Evolutionary conservation across 2,329 filamentous ascomycete species (phyloP).

Genomic region (Oidium heveae): DNA sequence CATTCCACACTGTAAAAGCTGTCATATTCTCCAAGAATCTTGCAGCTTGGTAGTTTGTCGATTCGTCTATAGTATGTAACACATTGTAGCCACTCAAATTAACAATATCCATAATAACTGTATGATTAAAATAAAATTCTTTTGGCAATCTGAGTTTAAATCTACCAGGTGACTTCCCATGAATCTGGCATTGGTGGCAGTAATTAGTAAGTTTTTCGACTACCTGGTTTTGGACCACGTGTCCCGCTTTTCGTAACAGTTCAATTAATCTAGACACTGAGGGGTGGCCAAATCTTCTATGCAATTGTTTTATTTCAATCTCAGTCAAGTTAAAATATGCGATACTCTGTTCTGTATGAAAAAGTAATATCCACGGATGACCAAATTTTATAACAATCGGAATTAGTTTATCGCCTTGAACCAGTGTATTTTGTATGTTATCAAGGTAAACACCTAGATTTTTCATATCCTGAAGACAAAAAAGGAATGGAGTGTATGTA

Average conservation of each 20-base stretch:
- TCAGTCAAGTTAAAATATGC: not conserved
- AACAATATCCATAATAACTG: conserved; percentile 1
- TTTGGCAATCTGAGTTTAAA: not conserved
- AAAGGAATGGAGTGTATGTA: conserved; percentile 1
- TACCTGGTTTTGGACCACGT: not conserved
- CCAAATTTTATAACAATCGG: not conserved
- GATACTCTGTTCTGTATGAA: not conserved
- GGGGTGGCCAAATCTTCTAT: not conserved
- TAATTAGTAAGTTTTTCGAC: not conserved
- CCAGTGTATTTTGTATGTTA: not conserved
- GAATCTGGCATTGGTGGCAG: not conserved
- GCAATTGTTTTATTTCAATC: not conserved
- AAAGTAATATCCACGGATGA: not conserved
- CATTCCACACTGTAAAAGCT: too few relatives aligned
- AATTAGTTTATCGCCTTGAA: not conserved
- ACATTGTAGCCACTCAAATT: not conserved
- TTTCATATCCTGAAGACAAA: conserved; percentile 1
- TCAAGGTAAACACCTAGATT: not conserved
- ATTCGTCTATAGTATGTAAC: conserved; percentile 1
- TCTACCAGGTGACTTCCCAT: not conserved
- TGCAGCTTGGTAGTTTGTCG: not conserved
- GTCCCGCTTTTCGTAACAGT: not conserved
- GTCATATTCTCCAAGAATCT: conserved; percentile 1
- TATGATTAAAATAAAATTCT: conserved; percentile 1
- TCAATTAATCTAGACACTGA: not conserved